These are phyloP conservation scores for Albugo candida DNA, from an alignment of 352 stramenopile genomes.

Conservation along the genomic window DNA sequence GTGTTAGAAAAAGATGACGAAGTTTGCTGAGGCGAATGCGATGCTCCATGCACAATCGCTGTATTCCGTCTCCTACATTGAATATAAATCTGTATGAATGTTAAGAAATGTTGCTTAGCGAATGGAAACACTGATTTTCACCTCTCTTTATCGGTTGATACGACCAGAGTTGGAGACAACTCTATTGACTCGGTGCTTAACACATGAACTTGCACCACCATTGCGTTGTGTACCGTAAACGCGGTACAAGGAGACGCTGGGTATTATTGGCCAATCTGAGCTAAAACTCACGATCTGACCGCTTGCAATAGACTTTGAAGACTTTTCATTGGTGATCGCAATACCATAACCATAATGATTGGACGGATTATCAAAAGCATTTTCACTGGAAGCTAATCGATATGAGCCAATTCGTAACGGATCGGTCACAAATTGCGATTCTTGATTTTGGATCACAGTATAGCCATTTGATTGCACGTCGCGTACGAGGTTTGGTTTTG, in stretches of 20 bases:
- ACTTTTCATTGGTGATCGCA: too few relatives aligned
- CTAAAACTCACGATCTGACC: too few relatives aligned
- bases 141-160: constrained; percentile 43
- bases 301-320: too few relatives aligned
- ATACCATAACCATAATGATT: too few relatives aligned
- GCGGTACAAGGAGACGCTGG: too few relatives aligned
- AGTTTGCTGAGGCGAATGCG: constrained; percentile 72
- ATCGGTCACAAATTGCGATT: constrained; percentile 94
- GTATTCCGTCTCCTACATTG: constrained; percentile 77
- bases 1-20: constrained; percentile 66
- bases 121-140: constrained; percentile 6
- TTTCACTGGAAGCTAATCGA: constrained; percentile 8
- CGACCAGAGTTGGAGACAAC: constrained; percentile 47
- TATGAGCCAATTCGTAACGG: constrained; percentile 42
- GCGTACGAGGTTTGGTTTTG: constrained; percentile 71
- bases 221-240: constrained; percentile 7
- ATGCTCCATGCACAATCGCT: constrained; percentile 84
- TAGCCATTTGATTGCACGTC: constrained; percentile 96
- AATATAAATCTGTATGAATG: constrained; percentile 51
- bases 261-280: too few relatives aligned
- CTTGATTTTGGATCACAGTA: constrained; percentile 99
- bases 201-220: constrained; percentile 63
- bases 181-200: constrained; percentile 53
- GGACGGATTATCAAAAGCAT: too few relatives aligned
- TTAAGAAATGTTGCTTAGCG: background rate